A percentile compares a stretch with the other conserved stretches of the same genome.
Evolutionary conservation across 352 stramenopile species (phyloP).

Genomic region (Pythium rishiriense): DNA sequence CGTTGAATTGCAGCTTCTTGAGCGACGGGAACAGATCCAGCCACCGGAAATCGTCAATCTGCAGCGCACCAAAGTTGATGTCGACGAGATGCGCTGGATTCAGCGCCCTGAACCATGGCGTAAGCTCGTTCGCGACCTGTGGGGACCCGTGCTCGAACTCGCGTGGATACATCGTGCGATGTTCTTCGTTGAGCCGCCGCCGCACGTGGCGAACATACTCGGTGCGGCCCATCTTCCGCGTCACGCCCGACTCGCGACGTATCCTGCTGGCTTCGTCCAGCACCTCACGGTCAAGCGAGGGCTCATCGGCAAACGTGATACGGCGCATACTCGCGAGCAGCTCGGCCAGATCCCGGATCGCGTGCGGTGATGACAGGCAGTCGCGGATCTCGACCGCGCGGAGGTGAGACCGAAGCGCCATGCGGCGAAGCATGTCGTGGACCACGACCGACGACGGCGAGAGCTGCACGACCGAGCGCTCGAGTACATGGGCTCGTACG

Average conservation of each 20-base stretch:
- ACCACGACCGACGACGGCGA: conserved; percentile 11
- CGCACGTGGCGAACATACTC: conserved; percentile 7
- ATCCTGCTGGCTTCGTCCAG: conserved; percentile 1
- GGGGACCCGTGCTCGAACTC: background rate
- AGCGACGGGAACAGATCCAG: conserved; percentile 1
- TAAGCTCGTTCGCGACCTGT: background rate
- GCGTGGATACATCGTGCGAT: background rate
- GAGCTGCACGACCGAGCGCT: conserved; percentile 19
- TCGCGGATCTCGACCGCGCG: conserved; percentile 14
- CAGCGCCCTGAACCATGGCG: background rate
- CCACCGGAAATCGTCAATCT: conserved; percentile 8
- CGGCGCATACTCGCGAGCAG: conserved; percentile 2
- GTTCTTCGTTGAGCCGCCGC: conserved; percentile 8
- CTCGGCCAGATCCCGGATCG: background rate
- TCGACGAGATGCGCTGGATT: conserved; percentile 1
- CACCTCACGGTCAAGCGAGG: conserved; percentile 15
- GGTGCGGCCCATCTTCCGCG: background rate
- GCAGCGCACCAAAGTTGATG: background rate
- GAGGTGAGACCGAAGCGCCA: conserved; percentile 12
- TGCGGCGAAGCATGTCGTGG: conserved; percentile 14
- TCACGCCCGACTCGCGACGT: background rate
- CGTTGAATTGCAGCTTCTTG: conserved; percentile 15
- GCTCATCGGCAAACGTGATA: conserved; percentile 13
- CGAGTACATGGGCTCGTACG: background rate
- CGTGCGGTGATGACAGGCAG: background rate